phyloP scores from a whole-genome alignment of 352 stramenopile species.

The Phytophthora cryptogea region DNA sequence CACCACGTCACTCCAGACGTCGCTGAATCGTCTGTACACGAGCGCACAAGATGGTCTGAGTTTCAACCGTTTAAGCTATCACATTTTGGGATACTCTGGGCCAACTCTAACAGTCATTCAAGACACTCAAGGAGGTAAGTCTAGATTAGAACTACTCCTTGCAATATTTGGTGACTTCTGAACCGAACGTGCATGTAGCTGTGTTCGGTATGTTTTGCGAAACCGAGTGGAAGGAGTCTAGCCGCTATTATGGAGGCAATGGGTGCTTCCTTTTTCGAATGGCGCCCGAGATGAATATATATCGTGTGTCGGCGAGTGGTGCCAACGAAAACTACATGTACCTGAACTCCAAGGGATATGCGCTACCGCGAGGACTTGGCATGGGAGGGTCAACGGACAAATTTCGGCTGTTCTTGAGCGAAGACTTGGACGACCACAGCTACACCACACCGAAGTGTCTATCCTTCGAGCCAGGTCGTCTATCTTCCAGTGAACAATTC shows the following conservation, averaged over 20 bases:
- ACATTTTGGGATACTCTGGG: slow-evolving; percentile 80
- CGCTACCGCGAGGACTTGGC: slow-evolving; percentile 71
- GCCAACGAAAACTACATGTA: slow-evolving; percentile 84
- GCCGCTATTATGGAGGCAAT: slow-evolving; percentile 78
- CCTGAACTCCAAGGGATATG: slow-evolving; percentile 84
- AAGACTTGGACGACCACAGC: slow-evolving; percentile 86
- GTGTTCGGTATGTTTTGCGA: slow-evolving; percentile 90
- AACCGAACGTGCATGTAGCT: slow-evolving; percentile 33
- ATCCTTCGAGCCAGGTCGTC: slow-evolving; percentile 66
- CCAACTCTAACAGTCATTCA: slow-evolving; percentile 74
- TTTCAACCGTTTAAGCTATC: slow-evolving; percentile 84
- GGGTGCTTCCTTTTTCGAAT: slow-evolving; percentile 83
- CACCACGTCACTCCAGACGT: slow-evolving; percentile 58
- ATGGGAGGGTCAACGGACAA: slow-evolving; percentile 78
- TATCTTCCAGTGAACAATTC: slow-evolving; percentile 70
- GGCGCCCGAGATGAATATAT: slow-evolving; percentile 64
- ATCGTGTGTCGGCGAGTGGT: slow-evolving; percentile 50
- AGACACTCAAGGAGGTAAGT: slow-evolving; percentile 64
- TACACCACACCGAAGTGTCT: slow-evolving; percentile 77
- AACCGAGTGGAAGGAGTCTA: slow-evolving; percentile 85
- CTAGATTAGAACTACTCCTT: background rate
- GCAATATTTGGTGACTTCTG: background rate
- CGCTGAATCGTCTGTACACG: slow-evolving; percentile 75
- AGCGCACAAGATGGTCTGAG: slow-evolving; percentile 80
- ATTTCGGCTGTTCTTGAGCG: slow-evolving; percentile 80